phyloP scores from a whole-genome alignment of 1,284 basidiomycete species.

The Tylopilus sp. region DNA sequence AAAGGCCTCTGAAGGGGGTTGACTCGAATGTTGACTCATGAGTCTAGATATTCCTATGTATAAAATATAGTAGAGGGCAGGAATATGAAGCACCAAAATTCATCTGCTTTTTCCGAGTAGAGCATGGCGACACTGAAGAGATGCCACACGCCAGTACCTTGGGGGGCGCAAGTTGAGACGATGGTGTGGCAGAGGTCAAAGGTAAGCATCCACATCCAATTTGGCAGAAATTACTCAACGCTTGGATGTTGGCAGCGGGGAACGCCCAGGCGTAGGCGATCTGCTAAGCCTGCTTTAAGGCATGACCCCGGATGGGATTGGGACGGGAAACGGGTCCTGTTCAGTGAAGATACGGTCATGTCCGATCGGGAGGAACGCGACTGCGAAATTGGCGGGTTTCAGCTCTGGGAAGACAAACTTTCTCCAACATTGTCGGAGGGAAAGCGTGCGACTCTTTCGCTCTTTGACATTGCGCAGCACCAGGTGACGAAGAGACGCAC shows the following conservation, averaged over 20 bases:
- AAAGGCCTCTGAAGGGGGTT: background rate
- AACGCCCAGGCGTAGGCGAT: constrained; percentile 16
- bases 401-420: constrained; percentile 4
- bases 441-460: constrained; percentile 9
- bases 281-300: constrained; percentile 15
- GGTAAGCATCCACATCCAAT: constrained; percentile 4
- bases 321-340: constrained; percentile 18
- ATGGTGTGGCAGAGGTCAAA: constrained; percentile 15
- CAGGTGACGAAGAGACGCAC: background rate
- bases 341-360: background rate
- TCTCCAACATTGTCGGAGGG: background rate
- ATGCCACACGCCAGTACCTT: constrained; percentile 11
- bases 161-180: constrained; percentile 10
- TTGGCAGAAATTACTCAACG: constrained; percentile 4
- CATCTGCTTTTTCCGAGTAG: background rate
- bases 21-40: constrained; percentile 5
- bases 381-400: background rate
- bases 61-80: constrained; percentile 9
- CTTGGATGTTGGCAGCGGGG: constrained; percentile 10
- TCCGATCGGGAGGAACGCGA: background rate
- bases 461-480: constrained; percentile 20
- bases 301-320: constrained; percentile 26
- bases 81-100: background rate
- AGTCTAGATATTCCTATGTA: background rate
- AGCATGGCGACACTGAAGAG: constrained; percentile 24